Evolutionary conservation across 805 yeast genomes (phyloP), one percentile per base, ranked within the genome.

Genomic region (Lachancea nothofagi): DNA sequence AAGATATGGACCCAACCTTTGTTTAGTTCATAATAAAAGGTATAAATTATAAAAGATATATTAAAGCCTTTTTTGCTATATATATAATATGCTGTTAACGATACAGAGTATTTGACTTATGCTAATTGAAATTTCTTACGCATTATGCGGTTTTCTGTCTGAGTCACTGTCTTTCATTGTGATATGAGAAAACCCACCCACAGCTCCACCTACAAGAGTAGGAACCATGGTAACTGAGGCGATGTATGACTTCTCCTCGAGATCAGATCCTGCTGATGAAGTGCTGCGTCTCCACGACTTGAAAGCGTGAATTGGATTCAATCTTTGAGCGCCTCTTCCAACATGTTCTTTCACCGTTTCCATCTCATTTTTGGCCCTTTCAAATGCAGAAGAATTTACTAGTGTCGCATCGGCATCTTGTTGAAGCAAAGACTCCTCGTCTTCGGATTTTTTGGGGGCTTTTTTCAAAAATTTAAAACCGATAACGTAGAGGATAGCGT

Each of bases 141-240:
- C 20, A 14, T 28, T 20, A 35, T 10, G 32, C 14, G 20, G 31
- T 22, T 27, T 35, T 15, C 20, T 28, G 12, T 19, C 31, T 5
- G 22, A 13, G 19, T 12, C 14, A 12, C 29, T 27, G 19, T 21
- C 25, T 15, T 36, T 35, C 24, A 26, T 32, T 26, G 33, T 23
- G 6, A 43, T 36, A 19, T 43, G 46, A 12, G 47, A 44, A 29
- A 44, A 44, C 3, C 79, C 79, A 12, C 77, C 78, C 31, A 74
- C 69, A 4, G 79, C 78, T 26, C 79, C 79, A 21, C 77, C 76
- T 8, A 74, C 77, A 39, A 72, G 64, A 13, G 75, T 68, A 1
- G 79, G 79, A 4, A 74, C 75, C 72, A 74, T 69, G 1, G 74
- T 65, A 40, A 70, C 50, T 2, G 74, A 73, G 17, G 69, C 64